phyloP scores from a whole-genome alignment of 805 yeast species.

The Zygosaccharomyces kombuchaensis region DNA sequence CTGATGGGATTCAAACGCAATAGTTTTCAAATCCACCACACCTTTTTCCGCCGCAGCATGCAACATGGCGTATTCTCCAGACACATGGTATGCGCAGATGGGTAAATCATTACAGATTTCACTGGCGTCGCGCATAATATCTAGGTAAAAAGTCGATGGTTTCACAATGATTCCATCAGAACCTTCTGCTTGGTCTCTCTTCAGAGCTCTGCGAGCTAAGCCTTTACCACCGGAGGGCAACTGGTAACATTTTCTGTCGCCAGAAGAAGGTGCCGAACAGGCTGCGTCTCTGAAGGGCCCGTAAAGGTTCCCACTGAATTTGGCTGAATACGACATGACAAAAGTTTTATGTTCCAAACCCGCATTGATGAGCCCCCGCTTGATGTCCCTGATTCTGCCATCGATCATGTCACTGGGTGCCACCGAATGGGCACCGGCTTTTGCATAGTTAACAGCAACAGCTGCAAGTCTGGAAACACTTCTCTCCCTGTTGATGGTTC shows the following conservation, averaged over 20 bases:
- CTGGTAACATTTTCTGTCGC: conserved; percentile 91
- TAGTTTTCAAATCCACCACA: conserved; percentile 72
- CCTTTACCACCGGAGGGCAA: conserved; percentile 92
- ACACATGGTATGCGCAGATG: conserved; percentile 90
- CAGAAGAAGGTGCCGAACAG: conserved; percentile 80
- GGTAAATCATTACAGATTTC: conserved; percentile 80
- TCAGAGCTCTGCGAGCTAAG: conserved; percentile 84
- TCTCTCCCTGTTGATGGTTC: conserved; percentile 67
- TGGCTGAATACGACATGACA: conserved; percentile 91
- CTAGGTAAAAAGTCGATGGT: conserved; percentile 93
- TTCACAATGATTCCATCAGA: conserved; percentile 94
- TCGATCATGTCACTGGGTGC: conserved; percentile 99
- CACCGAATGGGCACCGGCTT: conserved; percentile 91
- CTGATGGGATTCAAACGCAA: conserved; percentile 79
- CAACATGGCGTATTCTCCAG: conserved; percentile 96
- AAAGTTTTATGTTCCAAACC: conserved; percentile 82
- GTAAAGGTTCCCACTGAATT: conserved; percentile 83
- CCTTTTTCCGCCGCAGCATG: conserved; percentile 98
- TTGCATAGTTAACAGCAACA: conserved; percentile 91
- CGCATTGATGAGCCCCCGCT: conserved; percentile 67
- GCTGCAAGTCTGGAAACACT: conserved; percentile 84
- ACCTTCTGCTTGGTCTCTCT: conserved; percentile 85
- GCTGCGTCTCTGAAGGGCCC: conserved; percentile 99
- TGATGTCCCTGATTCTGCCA: conserved; percentile 87
- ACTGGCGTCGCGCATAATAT: conserved; percentile 83